Evolutionary conservation across 768 basidiomycete genomes (phyloP).

Genomic region (Mycena belliarum): DNA sequence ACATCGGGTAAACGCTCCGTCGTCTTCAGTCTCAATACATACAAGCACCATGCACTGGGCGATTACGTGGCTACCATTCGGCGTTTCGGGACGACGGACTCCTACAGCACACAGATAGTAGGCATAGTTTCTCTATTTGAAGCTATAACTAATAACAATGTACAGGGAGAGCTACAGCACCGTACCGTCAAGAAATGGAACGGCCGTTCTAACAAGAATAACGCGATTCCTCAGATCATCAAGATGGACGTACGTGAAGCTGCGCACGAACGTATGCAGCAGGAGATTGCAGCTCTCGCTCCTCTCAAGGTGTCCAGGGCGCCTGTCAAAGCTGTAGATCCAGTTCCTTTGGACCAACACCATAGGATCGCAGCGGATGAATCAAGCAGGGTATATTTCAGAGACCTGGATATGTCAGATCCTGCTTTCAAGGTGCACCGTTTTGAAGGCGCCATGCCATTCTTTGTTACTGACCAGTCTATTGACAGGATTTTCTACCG

Average conservation of each 20-base stretch:
- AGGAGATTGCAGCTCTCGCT: background rate
- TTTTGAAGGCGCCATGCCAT: no score
- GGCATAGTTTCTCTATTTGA: slow-evolving; percentile 12
- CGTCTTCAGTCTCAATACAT: slow-evolving; percentile 32
- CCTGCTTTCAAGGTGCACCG: slow-evolving; percentile 5
- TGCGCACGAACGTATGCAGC: background rate
- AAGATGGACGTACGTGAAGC: slow-evolving; percentile 20
- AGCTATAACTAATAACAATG: background rate
- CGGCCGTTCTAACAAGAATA: slow-evolving; percentile 26
- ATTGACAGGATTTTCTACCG: background rate
- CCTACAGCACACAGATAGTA: slow-evolving; percentile 35
- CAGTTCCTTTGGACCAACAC: background rate
- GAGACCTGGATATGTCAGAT: background rate
- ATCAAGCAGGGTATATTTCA: background rate
- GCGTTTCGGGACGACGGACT: slow-evolving; percentile 36
- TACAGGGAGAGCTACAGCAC: slow-evolving; percentile 37
- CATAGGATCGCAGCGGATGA: background rate
- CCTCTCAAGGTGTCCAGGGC: no score
- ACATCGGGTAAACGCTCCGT: background rate
- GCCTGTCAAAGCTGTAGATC: background rate
- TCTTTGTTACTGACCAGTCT: no score
- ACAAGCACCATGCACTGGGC: slow-evolving; percentile 38
- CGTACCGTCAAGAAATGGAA: slow-evolving; percentile 31
- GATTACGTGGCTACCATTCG: slow-evolving; percentile 32
- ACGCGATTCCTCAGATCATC: slow-evolving; percentile 20